phyloP scores from a whole-genome alignment of 352 stramenopile genomes.

The Phytophthora pinifolia region DNA sequence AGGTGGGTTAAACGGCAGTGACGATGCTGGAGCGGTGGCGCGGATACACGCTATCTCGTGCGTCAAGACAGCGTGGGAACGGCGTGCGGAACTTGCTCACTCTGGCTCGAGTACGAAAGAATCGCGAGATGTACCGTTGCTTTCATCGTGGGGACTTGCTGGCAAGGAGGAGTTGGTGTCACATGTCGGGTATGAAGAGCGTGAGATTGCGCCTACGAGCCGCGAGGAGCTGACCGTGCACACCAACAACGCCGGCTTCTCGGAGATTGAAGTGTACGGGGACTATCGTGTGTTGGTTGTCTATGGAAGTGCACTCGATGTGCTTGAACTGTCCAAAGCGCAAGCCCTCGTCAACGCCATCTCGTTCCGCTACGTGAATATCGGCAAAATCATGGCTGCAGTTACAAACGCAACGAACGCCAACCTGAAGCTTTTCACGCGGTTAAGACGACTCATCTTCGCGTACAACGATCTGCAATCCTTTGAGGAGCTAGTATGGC shows the following conservation, averaged over 20 bases:
- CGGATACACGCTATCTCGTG: constrained; percentile 52
- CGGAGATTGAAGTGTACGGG: constrained; percentile 68
- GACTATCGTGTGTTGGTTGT: constrained; percentile 70
- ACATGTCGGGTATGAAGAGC: constrained; percentile 26
- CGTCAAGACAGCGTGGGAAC: constrained; percentile 42
- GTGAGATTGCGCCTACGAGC: constrained; percentile 38
- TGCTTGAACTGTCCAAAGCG: constrained; percentile 55
- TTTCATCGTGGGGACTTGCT: constrained; percentile 10
- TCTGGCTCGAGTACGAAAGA: constrained; percentile 12
- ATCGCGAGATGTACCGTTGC: constrained; percentile 8
- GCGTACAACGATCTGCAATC: constrained; percentile 63
- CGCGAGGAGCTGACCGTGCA: constrained; percentile 50
- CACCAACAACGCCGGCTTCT: constrained; percentile 63
- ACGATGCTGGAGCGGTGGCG: constrained; percentile 51
- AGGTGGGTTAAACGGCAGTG: constrained; percentile 14
- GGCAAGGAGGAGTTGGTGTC: constrained; percentile 1
- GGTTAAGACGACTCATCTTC: constrained; percentile 59
- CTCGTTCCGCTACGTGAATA: constrained; percentile 59
- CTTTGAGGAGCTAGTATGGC: constrained; percentile 68
- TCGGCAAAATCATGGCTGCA: constrained; percentile 42
- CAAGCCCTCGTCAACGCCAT: constrained; percentile 60
- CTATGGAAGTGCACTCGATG: constrained; percentile 67
- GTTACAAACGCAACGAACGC: constrained; percentile 30
- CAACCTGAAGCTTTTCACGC: constrained; percentile 65
- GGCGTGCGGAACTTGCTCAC: constrained; percentile 7